Evolutionary conservation across 1,139 yeast genomes (phyloP).

Genomic region (Debaryomycetaceae sp.): DNA sequence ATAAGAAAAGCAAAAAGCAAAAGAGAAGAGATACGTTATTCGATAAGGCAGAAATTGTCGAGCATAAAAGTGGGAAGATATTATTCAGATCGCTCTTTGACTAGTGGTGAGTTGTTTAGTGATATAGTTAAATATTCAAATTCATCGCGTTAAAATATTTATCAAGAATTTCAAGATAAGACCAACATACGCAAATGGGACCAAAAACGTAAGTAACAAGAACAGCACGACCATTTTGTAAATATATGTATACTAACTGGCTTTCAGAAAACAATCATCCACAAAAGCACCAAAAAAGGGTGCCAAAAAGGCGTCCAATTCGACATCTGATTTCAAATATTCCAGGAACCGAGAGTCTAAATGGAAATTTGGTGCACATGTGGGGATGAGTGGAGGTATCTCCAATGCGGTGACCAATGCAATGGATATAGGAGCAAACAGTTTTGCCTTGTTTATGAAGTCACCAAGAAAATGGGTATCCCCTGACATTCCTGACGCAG

Average conservation of each 20-base stretch:
- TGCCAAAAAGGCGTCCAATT: constrained; percentile 8
- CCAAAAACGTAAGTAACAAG: constrained; percentile 3
- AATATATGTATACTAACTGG: constrained; percentile 1
- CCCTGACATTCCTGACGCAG: constrained; percentile 68
- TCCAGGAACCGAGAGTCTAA: constrained; percentile 18
- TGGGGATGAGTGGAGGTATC: constrained; percentile 68
- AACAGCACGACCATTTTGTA: too few relatives aligned
- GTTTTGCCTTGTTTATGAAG: constrained; percentile 87
- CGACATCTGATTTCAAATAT: constrained; percentile 16
- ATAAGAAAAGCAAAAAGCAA: constrained; percentile 1
- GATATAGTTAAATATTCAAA: too few relatives aligned
- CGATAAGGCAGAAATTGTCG: constrained; percentile 4
- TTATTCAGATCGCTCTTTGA: too few relatives aligned
- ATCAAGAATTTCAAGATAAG: not conserved
- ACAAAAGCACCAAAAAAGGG: constrained; percentile 6
- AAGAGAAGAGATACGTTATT: constrained; percentile 5
- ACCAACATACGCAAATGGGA: constrained; percentile 1
- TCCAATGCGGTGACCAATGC: constrained; percentile 77
- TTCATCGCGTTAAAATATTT: not conserved
- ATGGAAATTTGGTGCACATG: constrained; percentile 79
- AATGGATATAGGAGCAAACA: constrained; percentile 70
- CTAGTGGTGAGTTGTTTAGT: too few relatives aligned
- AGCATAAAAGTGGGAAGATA: constrained; percentile 1
- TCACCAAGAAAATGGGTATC: constrained; percentile 92
- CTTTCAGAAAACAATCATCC: constrained; percentile 1